Evolutionary conservation across 805 yeast species (phyloP).

Genomic region (Monosporozyma aerobia): DNA sequence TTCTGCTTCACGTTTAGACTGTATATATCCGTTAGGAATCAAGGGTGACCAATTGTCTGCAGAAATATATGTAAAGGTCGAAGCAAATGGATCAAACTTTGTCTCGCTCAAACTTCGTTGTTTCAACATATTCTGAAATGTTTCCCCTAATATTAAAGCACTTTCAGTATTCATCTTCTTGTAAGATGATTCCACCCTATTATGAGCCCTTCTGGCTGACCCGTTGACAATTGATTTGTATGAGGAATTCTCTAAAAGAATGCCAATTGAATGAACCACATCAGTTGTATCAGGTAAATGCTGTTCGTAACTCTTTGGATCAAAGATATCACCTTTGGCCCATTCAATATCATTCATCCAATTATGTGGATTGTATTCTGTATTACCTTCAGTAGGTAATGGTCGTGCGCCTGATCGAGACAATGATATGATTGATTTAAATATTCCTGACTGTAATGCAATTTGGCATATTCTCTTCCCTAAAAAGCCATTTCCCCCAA

Average conservation of each 20-base stretch:
- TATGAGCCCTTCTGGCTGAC: background rate
- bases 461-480: conserved; percentile 64
- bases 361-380: conserved; percentile 12
- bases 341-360: conserved; percentile 59
- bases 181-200: conserved; percentile 33
- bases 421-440: conserved; percentile 55
- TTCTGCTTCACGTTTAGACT: conserved; percentile 74
- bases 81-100: conserved; percentile 22
- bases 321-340: conserved; percentile 59
- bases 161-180: conserved; percentile 61
- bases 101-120: conserved; percentile 20
- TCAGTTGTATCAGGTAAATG: conserved; percentile 29
- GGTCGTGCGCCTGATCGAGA: conserved; percentile 54
- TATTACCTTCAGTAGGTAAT: conserved; percentile 19
- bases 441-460: conserved; percentile 47
- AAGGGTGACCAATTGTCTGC: conserved; percentile 68
- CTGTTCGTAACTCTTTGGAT: conserved; percentile 46
- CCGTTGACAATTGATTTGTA: conserved; percentile 39
- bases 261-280: conserved; percentile 79
- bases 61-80: conserved; percentile 55
- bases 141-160: conserved; percentile 54
- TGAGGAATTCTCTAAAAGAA: conserved; percentile 55
- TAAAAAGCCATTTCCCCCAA: conserved; percentile 85
- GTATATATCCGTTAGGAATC: conserved; percentile 61
- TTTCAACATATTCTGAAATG: conserved; percentile 30